Evolutionary conservation across 2,329 filamentous ascomycete species (phyloP), one percentile per base, ranked within the genome.

Genomic region (Dactylellina sp.): DNA sequence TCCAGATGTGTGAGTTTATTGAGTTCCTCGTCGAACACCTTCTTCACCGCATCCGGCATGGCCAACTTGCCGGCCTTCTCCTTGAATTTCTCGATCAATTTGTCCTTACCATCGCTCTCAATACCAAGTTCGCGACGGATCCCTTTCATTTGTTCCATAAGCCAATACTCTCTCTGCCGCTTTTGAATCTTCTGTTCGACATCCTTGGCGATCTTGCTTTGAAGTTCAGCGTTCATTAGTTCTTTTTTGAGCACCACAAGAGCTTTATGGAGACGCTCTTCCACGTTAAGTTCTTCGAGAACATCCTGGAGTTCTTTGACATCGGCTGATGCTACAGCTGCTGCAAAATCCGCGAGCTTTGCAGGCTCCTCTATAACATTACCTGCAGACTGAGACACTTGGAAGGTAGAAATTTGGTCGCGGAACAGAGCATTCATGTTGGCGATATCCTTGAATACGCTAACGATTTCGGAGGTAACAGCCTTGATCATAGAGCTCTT

Each of bases 121-220:
- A 99, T 92, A 20, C 96, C 95, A 53, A 99, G 87, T 82, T 99
- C 95, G 70, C 95, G 88, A 70, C 92, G 90, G 79, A 99, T 99
- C 24, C 93, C 95, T 84, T 98, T 98, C 93, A 99, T 97, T 81
- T 99, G 96, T 82, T 99, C 95, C 92, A 97, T 96, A 50, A 99
- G 84, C 91, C 93, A 98, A 83, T 98, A 99, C 80, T 99, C 95
- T 59, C 95, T 89, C 81, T 99, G 95, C 28, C 94, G 89, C 83
- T 99, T 98, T 78, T 93, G 93, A 61, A 99, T 98, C 83, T 97
- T 97, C 79, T 88, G 92, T 81, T 98, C 95, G 16, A 99, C 96
- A 80, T 99, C 95, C 83, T 97, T 97, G 70, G 91, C 92, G 70
- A 99, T 98, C 84, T 98, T 99, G 66, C 91, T 94, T 81, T 97